Evolutionary conservation across 163 green algal genomes (phyloP), one percentile per base, ranked within the genome.

Genomic region (Trebouxiophyceae sp.): DNA sequence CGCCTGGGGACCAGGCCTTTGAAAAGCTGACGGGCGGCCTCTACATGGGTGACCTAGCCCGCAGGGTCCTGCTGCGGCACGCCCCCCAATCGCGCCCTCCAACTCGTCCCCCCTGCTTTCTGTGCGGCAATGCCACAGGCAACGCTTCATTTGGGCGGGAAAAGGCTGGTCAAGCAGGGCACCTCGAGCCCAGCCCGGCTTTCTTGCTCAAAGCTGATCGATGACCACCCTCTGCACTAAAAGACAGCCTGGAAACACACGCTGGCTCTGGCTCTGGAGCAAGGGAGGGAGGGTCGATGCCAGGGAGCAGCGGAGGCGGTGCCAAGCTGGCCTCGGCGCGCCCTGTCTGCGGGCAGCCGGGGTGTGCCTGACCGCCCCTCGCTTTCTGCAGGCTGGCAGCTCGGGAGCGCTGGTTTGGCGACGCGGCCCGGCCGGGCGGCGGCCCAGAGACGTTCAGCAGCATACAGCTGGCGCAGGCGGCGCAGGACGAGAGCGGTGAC

Each of bases 11-110:
- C 33, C 45, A 62, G 62, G 34, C 23, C 31, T 93, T 95, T 75
- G 91, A 97, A 80, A 97, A 97, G 81, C 70, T 96, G 63, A 86
- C 97, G 5, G 81, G 66, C 7, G 91, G 91, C 19, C 84, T 97
- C 76, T 96, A 92, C 72, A 74, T 97, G 39, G 91, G 91, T 2
- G 90, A 97, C 66, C 65, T 91, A 4, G 86, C 80, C 16, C 79
- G 86, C 26, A 74, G 79, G 65, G 77, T 94, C 27, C 63, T 95
- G 63, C 65, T 29, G 23, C 19, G 8, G 8, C 50, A 23, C 24
- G 8, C 50, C 5, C 19, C 6, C 50, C 24, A 8, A 23, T 34
- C 39, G 56, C 30, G 7, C 54, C 12, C 22, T 27, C 6, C 6
- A 59, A 59, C 6, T 59, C 24, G 23, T 59, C n/a, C 22, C 22